These are phyloP conservation scores for Colletotrichum truncatum DNA, from an alignment of 2,329 filamentous ascomycete genomes.

Conservation along the genomic window DNA sequence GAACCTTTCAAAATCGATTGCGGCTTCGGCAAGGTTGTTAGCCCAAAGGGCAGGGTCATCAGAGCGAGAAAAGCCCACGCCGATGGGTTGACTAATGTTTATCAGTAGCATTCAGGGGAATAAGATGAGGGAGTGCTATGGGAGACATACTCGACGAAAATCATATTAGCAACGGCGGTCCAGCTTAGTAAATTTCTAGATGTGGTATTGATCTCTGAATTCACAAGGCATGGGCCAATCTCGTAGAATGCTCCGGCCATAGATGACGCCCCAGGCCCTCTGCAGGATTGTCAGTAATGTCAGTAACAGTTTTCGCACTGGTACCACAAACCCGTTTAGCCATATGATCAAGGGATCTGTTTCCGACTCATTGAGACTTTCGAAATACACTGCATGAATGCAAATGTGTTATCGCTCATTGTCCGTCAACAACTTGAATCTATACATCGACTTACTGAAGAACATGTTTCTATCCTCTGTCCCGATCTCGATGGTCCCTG, in stretches of 20 bases:
- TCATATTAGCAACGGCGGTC: background rate
- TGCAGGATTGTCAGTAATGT: background rate
- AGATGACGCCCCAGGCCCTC: constrained; percentile 12
- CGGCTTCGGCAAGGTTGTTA: constrained; percentile 27
- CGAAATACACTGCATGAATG: constrained; percentile 1
- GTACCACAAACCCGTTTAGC: constrained; percentile 7
- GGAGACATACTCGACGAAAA: constrained; percentile 1
- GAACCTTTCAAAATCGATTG: constrained; percentile 33
- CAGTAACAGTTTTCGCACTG: background rate
- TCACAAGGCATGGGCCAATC: constrained; percentile 24
- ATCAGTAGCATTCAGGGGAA: background rate
- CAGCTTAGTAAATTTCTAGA: background rate
- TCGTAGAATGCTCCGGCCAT: constrained; percentile 17
- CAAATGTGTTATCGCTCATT: background rate
- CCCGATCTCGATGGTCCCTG: background rate
- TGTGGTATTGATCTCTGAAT: background rate
- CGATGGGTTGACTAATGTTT: constrained; percentile 30
- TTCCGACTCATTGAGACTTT: background rate
- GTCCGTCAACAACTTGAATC: background rate
- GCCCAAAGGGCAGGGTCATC: constrained; percentile 26
- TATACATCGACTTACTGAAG: background rate
- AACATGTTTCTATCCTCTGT: constrained; percentile 11
- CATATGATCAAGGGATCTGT: constrained; percentile 11
- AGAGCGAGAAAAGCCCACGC: constrained; percentile 31
- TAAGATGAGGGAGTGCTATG: background rate